Percentiles rank a stretch among this genome's conserved stretches.
phyloP scores from a whole-genome alignment of 768 basidiomycete genomes.

The Mycena latifolia region DNA sequence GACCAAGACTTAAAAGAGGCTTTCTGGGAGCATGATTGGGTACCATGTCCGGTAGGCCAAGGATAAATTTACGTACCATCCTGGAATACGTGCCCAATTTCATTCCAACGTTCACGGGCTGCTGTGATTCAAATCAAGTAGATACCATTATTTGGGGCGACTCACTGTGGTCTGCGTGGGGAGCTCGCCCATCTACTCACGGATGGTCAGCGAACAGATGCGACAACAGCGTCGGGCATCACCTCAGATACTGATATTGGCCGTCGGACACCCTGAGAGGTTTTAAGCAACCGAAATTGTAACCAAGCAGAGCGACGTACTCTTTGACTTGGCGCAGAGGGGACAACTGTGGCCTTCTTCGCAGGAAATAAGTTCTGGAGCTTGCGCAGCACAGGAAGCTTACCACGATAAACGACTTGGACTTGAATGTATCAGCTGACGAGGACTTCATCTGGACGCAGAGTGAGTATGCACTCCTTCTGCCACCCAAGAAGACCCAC shows the following conservation, averaged over 20 bases:
- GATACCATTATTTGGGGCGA: background rate
- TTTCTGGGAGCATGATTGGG: constrained; percentile 12
- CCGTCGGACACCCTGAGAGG: background rate
- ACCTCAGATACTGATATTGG: constrained; percentile 26
- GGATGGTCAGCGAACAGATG: background rate
- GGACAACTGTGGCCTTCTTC: constrained; percentile 1
- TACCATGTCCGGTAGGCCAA: background rate
- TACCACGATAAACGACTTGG: background rate
- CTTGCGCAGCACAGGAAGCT: too few relatives aligned
- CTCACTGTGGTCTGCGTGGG: background rate
- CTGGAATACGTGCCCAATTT: constrained; percentile 22
- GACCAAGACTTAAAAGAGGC: constrained; percentile 28
- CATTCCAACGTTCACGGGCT: background rate
- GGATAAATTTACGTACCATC: constrained; percentile 3
- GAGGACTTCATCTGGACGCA: constrained; percentile 2
- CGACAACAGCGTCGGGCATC: background rate
- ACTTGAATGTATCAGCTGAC: constrained; percentile 5
- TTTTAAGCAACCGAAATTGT: background rate
- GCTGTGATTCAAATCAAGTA: background rate
- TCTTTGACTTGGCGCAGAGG: constrained; percentile 7
- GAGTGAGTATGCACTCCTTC: background rate
- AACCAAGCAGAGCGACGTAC: background rate
- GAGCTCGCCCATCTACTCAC: constrained; percentile 26
- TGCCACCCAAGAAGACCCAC: background rate
- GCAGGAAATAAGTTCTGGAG: too few relatives aligned